Conservation (phyloP, 2,329 filamentous ascomycete species). For the Penicillium glabrum region DNA sequence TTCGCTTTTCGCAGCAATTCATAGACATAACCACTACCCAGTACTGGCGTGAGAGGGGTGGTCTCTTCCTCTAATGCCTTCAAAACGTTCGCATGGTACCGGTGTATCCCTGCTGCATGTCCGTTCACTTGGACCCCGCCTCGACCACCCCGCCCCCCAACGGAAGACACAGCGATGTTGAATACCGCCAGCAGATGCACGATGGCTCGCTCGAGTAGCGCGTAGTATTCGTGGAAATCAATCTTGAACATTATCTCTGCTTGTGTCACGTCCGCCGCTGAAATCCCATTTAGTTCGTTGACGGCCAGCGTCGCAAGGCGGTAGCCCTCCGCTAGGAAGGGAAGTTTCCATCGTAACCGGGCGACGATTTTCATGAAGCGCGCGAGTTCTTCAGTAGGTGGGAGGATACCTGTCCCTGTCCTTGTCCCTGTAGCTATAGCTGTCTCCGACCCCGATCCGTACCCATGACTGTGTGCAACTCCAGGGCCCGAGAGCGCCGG, state of each 20-base stretch:
- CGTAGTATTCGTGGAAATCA: slow-evolving; percentile 76
- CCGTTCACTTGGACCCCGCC: slow-evolving; percentile 17
- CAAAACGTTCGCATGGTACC: slow-evolving; percentile 70
- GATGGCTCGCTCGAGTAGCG: slow-evolving; percentile 68
- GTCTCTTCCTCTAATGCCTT: slow-evolving; percentile 57
- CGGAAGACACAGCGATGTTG: slow-evolving; percentile 53
- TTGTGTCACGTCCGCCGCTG: slow-evolving; percentile 21
- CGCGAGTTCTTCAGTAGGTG: slow-evolving; percentile 48
- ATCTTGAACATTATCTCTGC: slow-evolving; percentile 72
- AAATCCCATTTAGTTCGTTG: slow-evolving; percentile 16
- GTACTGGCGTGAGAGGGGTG: slow-evolving; percentile 57
- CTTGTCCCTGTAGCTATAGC: neutral
- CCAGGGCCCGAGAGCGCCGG: neutral
- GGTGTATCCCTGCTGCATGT: slow-evolving; percentile 44
- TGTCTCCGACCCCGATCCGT: neutral
- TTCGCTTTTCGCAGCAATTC: slow-evolving; percentile 65
- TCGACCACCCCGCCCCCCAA: slow-evolving; percentile 4
- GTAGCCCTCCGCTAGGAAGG: slow-evolving; percentile 60
- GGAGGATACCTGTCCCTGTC: slow-evolving; percentile 3
- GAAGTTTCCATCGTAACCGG: slow-evolving; percentile 63
- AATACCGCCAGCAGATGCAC: slow-evolving; percentile 67
- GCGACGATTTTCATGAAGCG: slow-evolving; percentile 62
- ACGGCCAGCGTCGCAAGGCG: slow-evolving; percentile 46
- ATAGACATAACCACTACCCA: slow-evolving; percentile 58
- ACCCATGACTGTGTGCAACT: neutral